phyloP scores from a whole-genome alignment of 768 basidiomycete genomes.

The Pulveroboletus ravenelii region DNA sequence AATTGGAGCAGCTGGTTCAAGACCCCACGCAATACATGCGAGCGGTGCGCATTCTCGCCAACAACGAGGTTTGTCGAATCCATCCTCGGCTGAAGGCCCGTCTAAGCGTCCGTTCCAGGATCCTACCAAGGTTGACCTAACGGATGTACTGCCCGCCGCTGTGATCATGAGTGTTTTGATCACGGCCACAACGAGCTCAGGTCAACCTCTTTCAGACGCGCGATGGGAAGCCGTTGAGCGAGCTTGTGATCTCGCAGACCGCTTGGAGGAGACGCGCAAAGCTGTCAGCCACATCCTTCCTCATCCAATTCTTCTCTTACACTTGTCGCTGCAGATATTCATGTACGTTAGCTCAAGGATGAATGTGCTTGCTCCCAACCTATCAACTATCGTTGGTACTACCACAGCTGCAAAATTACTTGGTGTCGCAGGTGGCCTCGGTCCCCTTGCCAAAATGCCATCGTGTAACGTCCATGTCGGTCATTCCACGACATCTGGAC shows the following conservation, averaged over 20 bases:
- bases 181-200: slow-evolving; percentile 88
- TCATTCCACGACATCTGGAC: slow-evolving; percentile 4
- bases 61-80: slow-evolving; percentile 55
- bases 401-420: slow-evolving; percentile 97
- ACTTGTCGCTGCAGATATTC: slow-evolving; percentile 65
- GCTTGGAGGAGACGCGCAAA: slow-evolving; percentile 84
- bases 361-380: slow-evolving; percentile 96
- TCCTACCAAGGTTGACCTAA: slow-evolving; percentile 78
- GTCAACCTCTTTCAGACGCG: slow-evolving; percentile 59
- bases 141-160: slow-evolving; percentile 77
- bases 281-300: slow-evolving; percentile 44
- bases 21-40: slow-evolving; percentile 92
- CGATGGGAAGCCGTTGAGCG: slow-evolving; percentile 79
- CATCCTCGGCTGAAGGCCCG: neutral
- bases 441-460: slow-evolving; percentile 89
- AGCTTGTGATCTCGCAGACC: slow-evolving; percentile 86
- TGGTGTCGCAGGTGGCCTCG: slow-evolving; percentile 92
- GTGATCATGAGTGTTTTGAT: slow-evolving; percentile 95
- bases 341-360: slow-evolving; percentile 99
- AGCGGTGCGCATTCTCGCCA: slow-evolving; percentile 83
- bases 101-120: slow-evolving; percentile 45
- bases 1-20: slow-evolving; percentile 90
- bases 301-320: slow-evolving; percentile 1
- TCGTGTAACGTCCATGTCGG: slow-evolving; percentile 91
- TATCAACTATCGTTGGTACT: slow-evolving; percentile 97